Conservation (phyloP, 1,139 yeast genomes). For the Suhomyces bolitotheri region DNA sequence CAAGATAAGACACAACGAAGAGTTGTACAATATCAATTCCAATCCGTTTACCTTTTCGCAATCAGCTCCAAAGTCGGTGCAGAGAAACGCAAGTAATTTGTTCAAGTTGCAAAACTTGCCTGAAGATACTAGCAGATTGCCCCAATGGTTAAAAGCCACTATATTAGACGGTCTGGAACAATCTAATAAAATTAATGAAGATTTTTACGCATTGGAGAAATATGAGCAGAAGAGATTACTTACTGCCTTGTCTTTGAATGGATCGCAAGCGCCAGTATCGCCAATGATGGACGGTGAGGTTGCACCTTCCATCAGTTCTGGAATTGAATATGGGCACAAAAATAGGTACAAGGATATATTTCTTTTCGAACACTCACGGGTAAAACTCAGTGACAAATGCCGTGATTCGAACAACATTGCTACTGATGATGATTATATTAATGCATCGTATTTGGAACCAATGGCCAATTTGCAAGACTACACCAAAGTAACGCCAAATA, state of each 20-base stretch:
- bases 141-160: slow-evolving; percentile 33
- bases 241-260: slow-evolving; percentile 26
- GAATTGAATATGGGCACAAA: slow-evolving; percentile 73
- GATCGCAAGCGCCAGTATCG: slow-evolving; percentile 7
- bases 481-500: slow-evolving; percentile 11
- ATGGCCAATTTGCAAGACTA: slow-evolving; percentile 18
- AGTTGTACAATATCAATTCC: slow-evolving; percentile 23
- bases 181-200: slow-evolving; percentile 27
- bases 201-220: slow-evolving; percentile 30
- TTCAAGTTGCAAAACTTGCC: slow-evolving; percentile 20
- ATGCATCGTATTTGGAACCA: slow-evolving; percentile 31
- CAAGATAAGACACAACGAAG: slow-evolving; percentile 43
- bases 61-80: slow-evolving; percentile 14
- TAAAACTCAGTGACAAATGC: slow-evolving; percentile 37
- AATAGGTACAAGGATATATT: slow-evolving; percentile 80
- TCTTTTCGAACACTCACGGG: slow-evolving; percentile 82
- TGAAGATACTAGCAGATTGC: slow-evolving; percentile 21
- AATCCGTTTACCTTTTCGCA: slow-evolving; percentile 22
- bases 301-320: slow-evolving; percentile 41
- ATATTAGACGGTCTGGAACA: slow-evolving; percentile 26
- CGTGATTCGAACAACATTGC: slow-evolving; percentile 2
- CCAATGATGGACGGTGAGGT: slow-evolving; percentile 16
- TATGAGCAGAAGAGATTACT: slow-evolving; percentile 36
- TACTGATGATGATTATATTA: slow-evolving; percentile 31
- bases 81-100: slow-evolving; percentile 19